Conservation (phyloP, 495 filamentous ascomycete genomes). For the Umbilicaria muhlenbergii region DNA sequence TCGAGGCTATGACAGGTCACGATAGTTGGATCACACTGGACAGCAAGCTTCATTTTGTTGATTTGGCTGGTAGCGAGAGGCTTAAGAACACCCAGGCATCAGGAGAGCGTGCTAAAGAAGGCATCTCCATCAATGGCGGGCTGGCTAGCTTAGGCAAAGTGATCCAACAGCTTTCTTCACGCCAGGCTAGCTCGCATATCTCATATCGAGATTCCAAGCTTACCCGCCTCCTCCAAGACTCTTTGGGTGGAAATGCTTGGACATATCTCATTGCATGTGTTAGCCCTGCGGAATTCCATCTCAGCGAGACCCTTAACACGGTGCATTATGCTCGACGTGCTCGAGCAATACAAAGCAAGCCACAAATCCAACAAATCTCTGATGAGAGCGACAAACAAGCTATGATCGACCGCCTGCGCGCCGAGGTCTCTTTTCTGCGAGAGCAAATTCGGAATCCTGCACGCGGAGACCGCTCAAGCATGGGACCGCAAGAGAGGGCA, state of each 20-base stretch:
- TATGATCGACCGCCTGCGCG: constrained; percentile 82
- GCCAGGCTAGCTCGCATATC: constrained; percentile 75
- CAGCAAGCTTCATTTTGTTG: constrained; percentile 98
- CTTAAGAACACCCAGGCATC: constrained; percentile 95
- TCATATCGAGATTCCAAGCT: constrained; percentile 97
- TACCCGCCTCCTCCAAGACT: constrained; percentile 91
- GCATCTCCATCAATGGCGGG: constrained; percentile 96
- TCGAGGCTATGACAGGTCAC: constrained; percentile 58
- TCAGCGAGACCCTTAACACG: constrained; percentile 95
- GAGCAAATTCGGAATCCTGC: constrained; percentile 76
- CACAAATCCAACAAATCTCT: constrained; percentile 75
- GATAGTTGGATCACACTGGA: constrained; percentile 74
- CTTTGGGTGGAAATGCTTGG: constrained; percentile 92
- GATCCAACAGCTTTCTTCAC: constrained; percentile 92
- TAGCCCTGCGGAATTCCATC: constrained; percentile 89
- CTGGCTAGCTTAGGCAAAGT: constrained; percentile 93
- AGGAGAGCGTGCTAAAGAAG: constrained; percentile 88
- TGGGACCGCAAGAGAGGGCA: constrained; percentile 44
- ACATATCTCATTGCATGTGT: constrained; percentile 99
- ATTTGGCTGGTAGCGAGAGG: constrained; percentile 92
- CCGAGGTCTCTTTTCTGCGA: constrained; percentile 84
- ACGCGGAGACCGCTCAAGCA: constrained; percentile 41
- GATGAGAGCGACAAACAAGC: constrained; percentile 94
- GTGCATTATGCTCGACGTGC: constrained; percentile 93
- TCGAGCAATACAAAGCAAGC: constrained; percentile 93